Evolutionary conservation across 2,329 filamentous ascomycete genomes (phyloP).

Genomic region (Gremmenia infestans): DNA sequence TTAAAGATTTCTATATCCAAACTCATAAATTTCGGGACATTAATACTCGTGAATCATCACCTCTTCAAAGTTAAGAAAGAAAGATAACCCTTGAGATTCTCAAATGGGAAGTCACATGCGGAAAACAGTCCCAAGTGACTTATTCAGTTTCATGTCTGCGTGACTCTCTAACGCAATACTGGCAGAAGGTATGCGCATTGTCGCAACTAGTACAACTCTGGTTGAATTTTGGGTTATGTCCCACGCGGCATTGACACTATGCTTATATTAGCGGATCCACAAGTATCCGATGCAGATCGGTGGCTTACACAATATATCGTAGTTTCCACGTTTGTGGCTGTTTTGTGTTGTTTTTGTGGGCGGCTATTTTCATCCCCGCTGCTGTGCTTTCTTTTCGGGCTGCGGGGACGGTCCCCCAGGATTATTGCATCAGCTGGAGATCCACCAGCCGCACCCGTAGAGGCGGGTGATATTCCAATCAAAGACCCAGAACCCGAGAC

Average conservation of each 20-base stretch:
- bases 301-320: conserved; percentile 21
- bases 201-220: conserved; percentile 13
- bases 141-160: background rate
- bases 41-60: background rate
- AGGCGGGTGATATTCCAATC: conserved; percentile 3
- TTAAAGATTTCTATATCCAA: background rate
- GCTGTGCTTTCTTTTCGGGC: conserved; percentile 8
- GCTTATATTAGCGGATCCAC: background rate
- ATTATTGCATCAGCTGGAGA: conserved; percentile 8
- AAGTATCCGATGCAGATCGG: background rate
- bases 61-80: background rate
- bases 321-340: conserved; percentile 4
- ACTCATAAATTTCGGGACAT: background rate
- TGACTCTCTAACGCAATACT: conserved; percentile 4
- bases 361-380: conserved; percentile 2
- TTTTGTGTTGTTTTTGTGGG: conserved; percentile 9
- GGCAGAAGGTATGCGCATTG: conserved; percentile 16
- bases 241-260: conserved; percentile 21
- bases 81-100: background rate
- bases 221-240: conserved; percentile 14
- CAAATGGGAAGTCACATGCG: background rate
- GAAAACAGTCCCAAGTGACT: background rate
- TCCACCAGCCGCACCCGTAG: background rate
- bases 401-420: background rate
- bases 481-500: conserved; percentile 1